phyloP scores from a whole-genome alignment of 1,139 yeast species.

The Nakaseomyces glabratus region DNA sequence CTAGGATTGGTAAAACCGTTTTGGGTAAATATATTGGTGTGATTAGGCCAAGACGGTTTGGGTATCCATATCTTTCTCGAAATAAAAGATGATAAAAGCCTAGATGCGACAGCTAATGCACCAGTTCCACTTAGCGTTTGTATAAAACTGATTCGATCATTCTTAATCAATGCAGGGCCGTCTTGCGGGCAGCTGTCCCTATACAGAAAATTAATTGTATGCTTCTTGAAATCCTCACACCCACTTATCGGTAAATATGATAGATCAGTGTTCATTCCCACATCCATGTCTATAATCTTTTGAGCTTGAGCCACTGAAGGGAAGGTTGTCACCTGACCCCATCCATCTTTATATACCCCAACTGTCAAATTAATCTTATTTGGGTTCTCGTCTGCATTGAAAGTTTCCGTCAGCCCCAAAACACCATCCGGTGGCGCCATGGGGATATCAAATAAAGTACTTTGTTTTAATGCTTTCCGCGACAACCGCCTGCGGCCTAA shows the following conservation, averaged over 20 bases:
- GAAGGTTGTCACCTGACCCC: conserved; percentile 80
- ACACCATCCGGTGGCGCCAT: conserved; percentile 66
- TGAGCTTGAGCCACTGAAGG: conserved; percentile 75
- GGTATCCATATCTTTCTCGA: conserved; percentile 59
- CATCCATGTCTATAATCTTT: conserved; percentile 22
- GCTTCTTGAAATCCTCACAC: conserved; percentile 50
- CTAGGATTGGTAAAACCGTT: conserved; percentile 27
- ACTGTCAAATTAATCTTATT: conserved; percentile 81
- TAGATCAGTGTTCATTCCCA: conserved; percentile 43
- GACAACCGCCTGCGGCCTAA: too few species aligned
- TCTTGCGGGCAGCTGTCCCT: conserved; percentile 41
- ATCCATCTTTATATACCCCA: conserved; percentile 84
- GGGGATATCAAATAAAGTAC: too few species aligned
- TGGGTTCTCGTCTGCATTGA: conserved; percentile 43
- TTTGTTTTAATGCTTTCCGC: too few species aligned
- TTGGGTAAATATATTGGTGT: conserved; percentile 47
- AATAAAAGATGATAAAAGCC: conserved; percentile 44
- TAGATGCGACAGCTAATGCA: conserved; percentile 79
- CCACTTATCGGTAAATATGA: conserved; percentile 66
- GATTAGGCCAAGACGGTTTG: conserved; percentile 95
- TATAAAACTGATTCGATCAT: conserved; percentile 52
- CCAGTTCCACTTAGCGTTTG: conserved; percentile 95
- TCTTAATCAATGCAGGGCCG: conserved; percentile 23
- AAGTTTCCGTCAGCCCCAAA: conserved; percentile 57
- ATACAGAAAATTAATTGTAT: conserved; percentile 64